Evolutionary conservation across 2,329 filamentous ascomycete genomes (phyloP).

Genomic region (Monosporascus sp.): DNA sequence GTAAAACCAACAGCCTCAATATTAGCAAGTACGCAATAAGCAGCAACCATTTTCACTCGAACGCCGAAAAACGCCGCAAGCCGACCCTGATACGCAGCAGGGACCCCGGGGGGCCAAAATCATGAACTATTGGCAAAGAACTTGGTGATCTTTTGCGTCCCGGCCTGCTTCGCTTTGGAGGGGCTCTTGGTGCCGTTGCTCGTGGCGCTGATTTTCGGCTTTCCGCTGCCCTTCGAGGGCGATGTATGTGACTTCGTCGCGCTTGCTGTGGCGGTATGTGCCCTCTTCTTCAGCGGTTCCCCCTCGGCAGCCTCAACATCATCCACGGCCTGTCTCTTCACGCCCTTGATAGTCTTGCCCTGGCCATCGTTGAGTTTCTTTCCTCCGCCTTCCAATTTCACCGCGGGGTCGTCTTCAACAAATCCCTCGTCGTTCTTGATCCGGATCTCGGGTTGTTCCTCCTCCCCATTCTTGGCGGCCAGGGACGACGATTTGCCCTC

Average conservation of each 20-base stretch:
- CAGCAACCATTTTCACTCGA: too few species aligned
- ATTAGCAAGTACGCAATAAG: too few species aligned
- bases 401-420: constrained; percentile 1
- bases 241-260: constrained; percentile 15
- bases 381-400: neutral
- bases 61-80: too few species aligned
- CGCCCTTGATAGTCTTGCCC: constrained; percentile 1
- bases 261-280: constrained; percentile 3
- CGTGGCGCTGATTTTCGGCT: constrained; percentile 35
- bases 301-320: constrained; percentile 12
- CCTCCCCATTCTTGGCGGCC: neutral
- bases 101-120: constrained; percentile 1
- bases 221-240: constrained; percentile 16
- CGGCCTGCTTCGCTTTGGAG: constrained; percentile 24
- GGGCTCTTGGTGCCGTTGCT: constrained; percentile 34
- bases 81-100: too few species aligned
- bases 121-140: constrained; percentile 41
- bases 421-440: constrained; percentile 20
- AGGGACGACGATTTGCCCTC: neutral
- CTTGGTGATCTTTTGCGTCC: constrained; percentile 43
- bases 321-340: constrained; percentile 22
- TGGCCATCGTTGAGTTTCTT: neutral
- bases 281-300: constrained; percentile 19
- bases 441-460: constrained; percentile 17
- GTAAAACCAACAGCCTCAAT: too few species aligned